These are phyloP conservation scores for Cardamine occulta DNA, from an alignment of 345 rosid species.

Conservation along the genomic window DNA sequence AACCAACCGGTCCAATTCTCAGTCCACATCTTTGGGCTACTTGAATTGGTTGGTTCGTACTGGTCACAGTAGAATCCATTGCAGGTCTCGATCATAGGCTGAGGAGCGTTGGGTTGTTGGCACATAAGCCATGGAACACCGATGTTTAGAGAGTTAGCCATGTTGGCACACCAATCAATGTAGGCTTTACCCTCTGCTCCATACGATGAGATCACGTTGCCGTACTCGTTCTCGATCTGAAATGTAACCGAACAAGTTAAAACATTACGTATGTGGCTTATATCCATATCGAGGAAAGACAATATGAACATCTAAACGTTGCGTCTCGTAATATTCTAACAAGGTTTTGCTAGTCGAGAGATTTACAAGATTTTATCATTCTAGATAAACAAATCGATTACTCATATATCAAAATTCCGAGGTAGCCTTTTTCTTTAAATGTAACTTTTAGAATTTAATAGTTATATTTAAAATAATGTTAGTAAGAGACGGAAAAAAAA, in stretches of 20 bases:
- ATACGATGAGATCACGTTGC: conserved; percentile 57
- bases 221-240: conserved; percentile 86
- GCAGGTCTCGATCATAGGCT: conserved; percentile 58
- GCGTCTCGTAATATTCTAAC: not conserved
- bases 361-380: not conserved
- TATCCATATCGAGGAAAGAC: not conserved
- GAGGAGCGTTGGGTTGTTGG: conserved; percentile 66
- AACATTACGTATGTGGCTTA: not conserved
- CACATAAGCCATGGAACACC: conserved; percentile 94
- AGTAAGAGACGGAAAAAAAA: not conserved
- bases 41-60: conserved; percentile 44
- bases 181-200: conserved; percentile 65
- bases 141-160: conserved; percentile 63
- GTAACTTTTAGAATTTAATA: not conserved
- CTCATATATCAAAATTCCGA: not conserved
- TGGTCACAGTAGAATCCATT: conserved; percentile 64
- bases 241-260: not conserved
- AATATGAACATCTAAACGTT: not conserved
- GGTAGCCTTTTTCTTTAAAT: not conserved
- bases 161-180: conserved; percentile 67
- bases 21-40: conserved; percentile 66
- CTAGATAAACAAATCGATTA: not conserved
- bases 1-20: conserved; percentile 83
- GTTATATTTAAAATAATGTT: not conserved
- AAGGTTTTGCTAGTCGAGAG: not conserved